Conservation (phyloP, 2,329 filamentous ascomycete species). For the Fusarium sterilihyphosum region DNA sequence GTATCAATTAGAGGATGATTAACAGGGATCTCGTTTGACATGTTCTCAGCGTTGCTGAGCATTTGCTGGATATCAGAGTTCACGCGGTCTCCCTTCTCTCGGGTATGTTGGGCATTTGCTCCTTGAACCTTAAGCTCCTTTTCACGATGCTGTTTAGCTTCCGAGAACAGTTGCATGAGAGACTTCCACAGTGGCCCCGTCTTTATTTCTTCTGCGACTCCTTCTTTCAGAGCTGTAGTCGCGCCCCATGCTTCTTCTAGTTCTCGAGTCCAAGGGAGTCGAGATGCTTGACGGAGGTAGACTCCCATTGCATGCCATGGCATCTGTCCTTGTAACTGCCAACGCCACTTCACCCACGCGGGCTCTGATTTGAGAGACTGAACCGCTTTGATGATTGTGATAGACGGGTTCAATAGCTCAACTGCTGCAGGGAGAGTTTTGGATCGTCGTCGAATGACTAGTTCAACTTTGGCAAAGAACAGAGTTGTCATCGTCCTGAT, state of each 20-base stretch:
- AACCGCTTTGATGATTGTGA: conserved; percentile 34
- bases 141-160: conserved; percentile 20
- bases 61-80: conserved; percentile 7
- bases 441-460: conserved; percentile 29
- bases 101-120: not conserved
- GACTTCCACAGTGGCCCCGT: conserved; percentile 28
- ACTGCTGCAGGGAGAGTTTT: not conserved
- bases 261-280: conserved; percentile 32
- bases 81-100: not conserved
- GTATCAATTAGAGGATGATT: conserved; percentile 9
- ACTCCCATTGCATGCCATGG: conserved; percentile 43
- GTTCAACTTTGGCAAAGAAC: conserved; percentile 44
- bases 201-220: conserved; percentile 5
- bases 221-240: conserved; percentile 6
- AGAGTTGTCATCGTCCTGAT: conserved; percentile 36
- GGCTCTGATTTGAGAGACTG: conserved; percentile 35
- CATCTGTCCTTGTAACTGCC: conserved; percentile 44
- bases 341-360: conserved; percentile 42
- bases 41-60: not conserved
- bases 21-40: conserved; percentile 4
- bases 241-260: conserved; percentile 40
- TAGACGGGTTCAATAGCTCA: conserved; percentile 7
- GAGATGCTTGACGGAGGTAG: conserved; percentile 36
- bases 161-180: conserved; percentile 13
- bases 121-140: conserved; percentile 7